phyloP scores from a whole-genome alignment of 1,284 basidiomycete species.

The Golubevia pallescens region DNA sequence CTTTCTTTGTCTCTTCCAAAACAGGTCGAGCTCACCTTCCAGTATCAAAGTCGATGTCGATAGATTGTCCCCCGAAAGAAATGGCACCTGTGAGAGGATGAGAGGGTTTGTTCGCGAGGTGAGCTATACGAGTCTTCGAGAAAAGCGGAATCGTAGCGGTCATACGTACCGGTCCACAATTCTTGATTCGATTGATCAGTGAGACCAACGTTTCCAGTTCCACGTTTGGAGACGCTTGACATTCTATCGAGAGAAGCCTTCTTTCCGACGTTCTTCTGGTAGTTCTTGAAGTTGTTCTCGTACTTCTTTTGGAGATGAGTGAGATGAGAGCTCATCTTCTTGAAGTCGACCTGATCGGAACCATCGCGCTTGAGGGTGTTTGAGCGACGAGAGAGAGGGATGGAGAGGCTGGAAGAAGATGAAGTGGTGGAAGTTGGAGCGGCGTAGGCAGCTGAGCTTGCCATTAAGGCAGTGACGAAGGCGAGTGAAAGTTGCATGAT shows the following conservation, averaged over 20 bases:
- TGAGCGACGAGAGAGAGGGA: background rate
- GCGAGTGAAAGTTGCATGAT: conserved; percentile 45
- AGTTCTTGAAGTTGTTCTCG: conserved; percentile 28
- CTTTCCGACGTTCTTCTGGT: conserved; percentile 45
- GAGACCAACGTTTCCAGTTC: conserved; percentile 36
- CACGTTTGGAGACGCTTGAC: conserved; percentile 9
- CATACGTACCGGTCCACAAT: conserved; percentile 33
- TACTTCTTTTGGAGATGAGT: conserved; percentile 32
- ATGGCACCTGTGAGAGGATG: conserved; percentile 23
- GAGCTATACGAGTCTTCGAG: too few relatives aligned
- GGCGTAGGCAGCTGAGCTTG: conserved; percentile 23
- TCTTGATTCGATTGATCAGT: conserved; percentile 30
- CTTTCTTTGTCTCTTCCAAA: too few relatives aligned
- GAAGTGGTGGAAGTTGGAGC: conserved; percentile 20
- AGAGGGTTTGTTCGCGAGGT: too few relatives aligned
- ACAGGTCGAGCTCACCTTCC: background rate
- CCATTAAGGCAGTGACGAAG: conserved; percentile 38
- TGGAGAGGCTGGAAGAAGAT: background rate
- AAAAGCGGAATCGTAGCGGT: too few relatives aligned
- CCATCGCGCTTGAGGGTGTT: background rate
- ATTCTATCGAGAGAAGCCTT: conserved; percentile 17
- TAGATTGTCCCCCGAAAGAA: conserved; percentile 36
- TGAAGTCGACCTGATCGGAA: conserved; percentile 18
- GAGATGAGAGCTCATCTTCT: conserved; percentile 38
- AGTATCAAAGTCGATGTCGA: conserved; percentile 5